Percentiles rank a stretch among this genome's conserved stretches.
Evolutionary conservation across 495 filamentous ascomycete genomes (phyloP).

Genomic region (Penicillium odoratum): DNA sequence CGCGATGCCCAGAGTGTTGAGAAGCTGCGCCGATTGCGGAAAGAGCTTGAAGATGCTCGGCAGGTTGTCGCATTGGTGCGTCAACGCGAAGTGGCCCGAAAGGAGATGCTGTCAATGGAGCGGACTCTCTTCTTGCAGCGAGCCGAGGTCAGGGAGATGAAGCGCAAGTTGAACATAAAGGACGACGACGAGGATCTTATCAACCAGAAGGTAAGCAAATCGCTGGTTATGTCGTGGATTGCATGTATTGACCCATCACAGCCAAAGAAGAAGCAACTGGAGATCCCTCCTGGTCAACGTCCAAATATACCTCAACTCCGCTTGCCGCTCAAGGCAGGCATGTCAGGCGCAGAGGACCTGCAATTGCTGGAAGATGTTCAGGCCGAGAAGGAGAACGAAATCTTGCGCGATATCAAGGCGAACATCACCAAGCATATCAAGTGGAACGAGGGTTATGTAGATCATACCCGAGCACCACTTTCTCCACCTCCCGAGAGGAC

Average conservation of each 20-base stretch:
- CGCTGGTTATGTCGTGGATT: slow-evolving; percentile 1
- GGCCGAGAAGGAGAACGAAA: slow-evolving; percentile 78
- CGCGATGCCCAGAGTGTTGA: slow-evolving; percentile 92
- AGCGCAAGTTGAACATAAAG: slow-evolving; percentile 85
- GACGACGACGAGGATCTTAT: slow-evolving; percentile 92
- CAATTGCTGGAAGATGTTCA: slow-evolving; percentile 70
- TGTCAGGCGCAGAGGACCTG: slow-evolving; percentile 69
- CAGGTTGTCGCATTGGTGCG: slow-evolving; percentile 74
- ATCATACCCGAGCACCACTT: slow-evolving; percentile 78
- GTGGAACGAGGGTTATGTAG: slow-evolving; percentile 83
- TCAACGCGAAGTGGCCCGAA: slow-evolving; percentile 74
- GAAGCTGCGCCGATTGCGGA: slow-evolving; percentile 87
- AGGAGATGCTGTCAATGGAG: slow-evolving; percentile 72
- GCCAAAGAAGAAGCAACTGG: slow-evolving; percentile 66
- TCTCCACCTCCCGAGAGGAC: slow-evolving; percentile 63
- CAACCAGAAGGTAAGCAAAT: slow-evolving; percentile 78
- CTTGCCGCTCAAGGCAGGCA: slow-evolving; percentile 67
- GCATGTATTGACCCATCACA: slow-evolving; percentile 47
- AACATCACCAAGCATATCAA: slow-evolving; percentile 79
- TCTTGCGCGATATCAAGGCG: slow-evolving; percentile 73
- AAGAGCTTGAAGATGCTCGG: slow-evolving; percentile 87
- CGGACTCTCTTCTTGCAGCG: slow-evolving; percentile 78
- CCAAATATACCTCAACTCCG: slow-evolving; percentile 61
- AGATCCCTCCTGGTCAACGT: slow-evolving; percentile 54
- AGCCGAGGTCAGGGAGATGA: slow-evolving; percentile 75